phyloP scores from a whole-genome alignment of 805 yeast genomes.

The Candida sithepensis region DNA sequence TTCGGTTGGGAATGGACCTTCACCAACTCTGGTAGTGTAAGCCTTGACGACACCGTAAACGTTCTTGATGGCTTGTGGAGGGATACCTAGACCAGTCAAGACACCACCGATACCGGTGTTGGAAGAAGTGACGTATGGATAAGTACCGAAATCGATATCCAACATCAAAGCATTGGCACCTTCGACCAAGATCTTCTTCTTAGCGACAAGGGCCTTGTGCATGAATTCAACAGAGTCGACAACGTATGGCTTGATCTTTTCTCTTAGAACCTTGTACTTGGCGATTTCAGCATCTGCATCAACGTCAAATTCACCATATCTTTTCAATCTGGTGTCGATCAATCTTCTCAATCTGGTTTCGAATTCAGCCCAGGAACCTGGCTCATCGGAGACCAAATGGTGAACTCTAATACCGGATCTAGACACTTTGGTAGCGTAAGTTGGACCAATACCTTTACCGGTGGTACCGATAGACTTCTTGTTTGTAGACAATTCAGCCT shows the following conservation, averaged over 20 bases:
- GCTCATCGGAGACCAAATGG: slow-evolving; percentile 86
- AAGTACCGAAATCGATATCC: slow-evolving; percentile 96
- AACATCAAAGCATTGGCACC: slow-evolving; percentile 99
- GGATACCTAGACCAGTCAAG: slow-evolving; percentile 91
- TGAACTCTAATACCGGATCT: slow-evolving; percentile 97
- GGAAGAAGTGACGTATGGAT: slow-evolving; percentile 95
- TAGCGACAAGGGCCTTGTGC: slow-evolving; percentile 68
- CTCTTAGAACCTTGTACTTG: slow-evolving; percentile 71
- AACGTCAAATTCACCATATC: slow-evolving; percentile 92
- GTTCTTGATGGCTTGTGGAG: slow-evolving; percentile 80
- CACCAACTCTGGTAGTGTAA: slow-evolving; percentile 98
- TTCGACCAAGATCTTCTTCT: slow-evolving; percentile 88
- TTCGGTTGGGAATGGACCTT: slow-evolving; percentile 99
- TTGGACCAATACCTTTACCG: slow-evolving; percentile 98
- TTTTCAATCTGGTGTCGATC: slow-evolving; percentile 73
- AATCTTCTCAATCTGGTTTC: slow-evolving; percentile 72
- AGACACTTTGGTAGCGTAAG: slow-evolving; percentile 94
- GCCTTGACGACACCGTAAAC: slow-evolving; percentile 97
- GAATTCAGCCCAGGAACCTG: slow-evolving; percentile 91
- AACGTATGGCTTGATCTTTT: slow-evolving; percentile 79
- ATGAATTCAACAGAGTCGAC: slow-evolving; percentile 87
- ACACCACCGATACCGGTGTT: slow-evolving; percentile 98
- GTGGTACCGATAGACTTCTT: slow-evolving; percentile 95
- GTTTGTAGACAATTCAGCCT: slow-evolving; percentile 76
- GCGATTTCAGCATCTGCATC: slow-evolving; percentile 78